Percentiles rank a stretch among this genome's conserved stretches.
Evolutionary conservation across 495 filamentous ascomycete species (phyloP).

Genomic region (Venustampulla echinocandica): DNA sequence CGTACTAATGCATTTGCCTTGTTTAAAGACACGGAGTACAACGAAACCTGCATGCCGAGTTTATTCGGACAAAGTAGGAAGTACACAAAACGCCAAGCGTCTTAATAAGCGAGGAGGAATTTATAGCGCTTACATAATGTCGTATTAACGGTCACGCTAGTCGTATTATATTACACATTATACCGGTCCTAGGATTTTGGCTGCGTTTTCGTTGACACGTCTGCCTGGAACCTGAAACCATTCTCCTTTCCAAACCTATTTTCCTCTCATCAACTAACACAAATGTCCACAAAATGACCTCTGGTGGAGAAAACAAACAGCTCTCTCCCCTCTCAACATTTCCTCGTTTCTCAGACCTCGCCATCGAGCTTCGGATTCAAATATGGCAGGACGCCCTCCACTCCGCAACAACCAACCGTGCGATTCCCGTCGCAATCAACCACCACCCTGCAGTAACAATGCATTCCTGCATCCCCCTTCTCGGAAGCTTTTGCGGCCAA

Average conservation of each 20-base stretch:
- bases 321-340: neutral
- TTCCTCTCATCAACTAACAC: neutral
- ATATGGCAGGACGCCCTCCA: neutral
- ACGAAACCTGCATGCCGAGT: neutral
- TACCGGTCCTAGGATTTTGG: neutral
- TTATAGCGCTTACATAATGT: slow-evolving; percentile 5
- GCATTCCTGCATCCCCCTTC: neutral
- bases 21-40: neutral
- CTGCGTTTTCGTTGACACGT: neutral
- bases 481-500: neutral
- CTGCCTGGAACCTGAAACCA: neutral
- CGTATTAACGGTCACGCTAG: slow-evolving; percentile 4
- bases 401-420: neutral
- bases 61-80: slow-evolving; percentile 5
- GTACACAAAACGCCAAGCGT: neutral
- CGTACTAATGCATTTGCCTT: too few relatives aligned
- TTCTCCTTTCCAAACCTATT: neutral
- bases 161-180: slow-evolving; percentile 7
- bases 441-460: neutral
- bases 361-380: neutral
- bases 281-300: neutral
- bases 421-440: neutral
- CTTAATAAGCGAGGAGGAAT: slow-evolving; percentile 3
- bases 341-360: neutral
- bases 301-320: neutral